Base-by-base conservation (phyloP, 2,329 filamentous ascomycete genomes). In the Juglanconis oblonga region DNA sequence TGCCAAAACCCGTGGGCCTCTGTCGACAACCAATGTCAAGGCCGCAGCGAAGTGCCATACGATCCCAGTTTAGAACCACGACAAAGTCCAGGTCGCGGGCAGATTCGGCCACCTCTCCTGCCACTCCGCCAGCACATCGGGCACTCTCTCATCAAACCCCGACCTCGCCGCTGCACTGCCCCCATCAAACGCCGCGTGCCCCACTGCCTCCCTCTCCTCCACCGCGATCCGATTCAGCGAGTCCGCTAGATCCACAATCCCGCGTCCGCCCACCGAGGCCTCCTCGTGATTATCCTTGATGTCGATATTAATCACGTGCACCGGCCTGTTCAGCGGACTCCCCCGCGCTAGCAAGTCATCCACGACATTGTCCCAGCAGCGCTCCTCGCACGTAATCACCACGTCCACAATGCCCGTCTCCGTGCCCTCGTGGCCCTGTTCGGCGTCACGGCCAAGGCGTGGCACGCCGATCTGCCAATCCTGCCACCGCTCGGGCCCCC, bases 281-380 rank as follows among this genome's bases (percentile, higher is more conserved):
- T 99, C 95, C 73, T 99, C 94, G 70, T 98, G 95, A 70, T 98
- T 99, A 76, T 99, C 95, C 74, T 90, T 94, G 70, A 99, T 99
- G 72, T 99, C 95, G 57, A 99, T 89, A 69, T 99, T 99, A 80
- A 99, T 96, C 59, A 99, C 91, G 72, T 99, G 95, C 0, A 99
- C 95, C 0, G 95, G 93, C 2, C 92, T 82, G 73, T 99, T 99
- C 59, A 99, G 80, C 3, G 91, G 89, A 0, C 89, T 87, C 7
- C 94, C 95, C 64, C 96, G 86, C 68, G 87, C 90, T 64, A 97
- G 85, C 55, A 99, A 80, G 72, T 99, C 94, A 69, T 99, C 95
- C 10, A 99, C 84, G 38, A 99, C 95, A 4, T 95, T 93, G 75
- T 99, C 95, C 92, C 96, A 99, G 72, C 95, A 99, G 62, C 95